phyloP scores from a whole-genome alignment of 495 filamentous ascomycete species.

The Neurospora sp. region DNA sequence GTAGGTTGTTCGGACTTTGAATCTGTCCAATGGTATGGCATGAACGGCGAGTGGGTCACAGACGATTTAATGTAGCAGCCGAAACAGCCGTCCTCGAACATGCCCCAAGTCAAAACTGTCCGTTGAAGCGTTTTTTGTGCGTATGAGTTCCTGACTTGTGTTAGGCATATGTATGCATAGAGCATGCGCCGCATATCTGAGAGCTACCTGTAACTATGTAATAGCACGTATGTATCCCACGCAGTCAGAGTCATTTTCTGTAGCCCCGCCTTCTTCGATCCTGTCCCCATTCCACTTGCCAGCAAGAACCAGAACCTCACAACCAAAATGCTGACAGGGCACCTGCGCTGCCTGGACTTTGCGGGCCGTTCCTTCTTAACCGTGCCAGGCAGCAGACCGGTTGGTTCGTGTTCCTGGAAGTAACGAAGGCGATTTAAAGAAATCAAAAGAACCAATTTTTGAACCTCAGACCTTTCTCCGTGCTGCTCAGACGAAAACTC shows the following conservation, averaged over 20 bases:
- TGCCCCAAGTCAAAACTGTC: background rate
- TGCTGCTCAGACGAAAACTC: background rate
- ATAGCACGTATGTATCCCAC: background rate
- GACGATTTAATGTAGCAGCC: background rate
- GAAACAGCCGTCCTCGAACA: background rate
- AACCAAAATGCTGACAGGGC: background rate
- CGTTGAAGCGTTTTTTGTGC: background rate
- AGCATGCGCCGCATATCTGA: background rate
- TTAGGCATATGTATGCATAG: background rate
- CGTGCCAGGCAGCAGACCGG: background rate
- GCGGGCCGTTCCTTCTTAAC: background rate
- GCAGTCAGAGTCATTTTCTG: background rate
- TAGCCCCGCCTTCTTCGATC: background rate
- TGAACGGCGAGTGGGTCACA: background rate
- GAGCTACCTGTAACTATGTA: background rate
- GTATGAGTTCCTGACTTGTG: background rate
- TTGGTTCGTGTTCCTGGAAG: background rate
- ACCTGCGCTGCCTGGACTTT: background rate
- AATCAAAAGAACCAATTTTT: background rate
- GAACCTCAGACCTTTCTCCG: background rate
- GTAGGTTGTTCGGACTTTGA: background rate
- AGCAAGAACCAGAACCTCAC: background rate
- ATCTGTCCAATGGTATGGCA: background rate
- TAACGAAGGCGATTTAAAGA: background rate
- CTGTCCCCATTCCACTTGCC: background rate